Evolutionary conservation across 2,329 filamentous ascomycete species (phyloP).

Genomic region (Calonectria pseudoreteaudii): DNA sequence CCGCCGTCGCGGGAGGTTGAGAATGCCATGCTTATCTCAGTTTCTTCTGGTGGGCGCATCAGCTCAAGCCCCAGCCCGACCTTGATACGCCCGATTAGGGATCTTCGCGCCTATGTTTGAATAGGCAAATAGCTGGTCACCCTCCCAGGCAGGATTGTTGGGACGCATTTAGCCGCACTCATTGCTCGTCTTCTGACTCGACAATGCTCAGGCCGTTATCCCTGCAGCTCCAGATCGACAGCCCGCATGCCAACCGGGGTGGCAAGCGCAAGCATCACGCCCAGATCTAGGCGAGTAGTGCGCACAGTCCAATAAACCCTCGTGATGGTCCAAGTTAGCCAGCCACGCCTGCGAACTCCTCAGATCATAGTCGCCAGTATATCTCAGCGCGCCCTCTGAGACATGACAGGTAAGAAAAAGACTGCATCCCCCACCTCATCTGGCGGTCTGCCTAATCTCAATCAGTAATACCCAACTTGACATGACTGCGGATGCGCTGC

Average conservation of each 20-base stretch:
- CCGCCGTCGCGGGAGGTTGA: neutral
- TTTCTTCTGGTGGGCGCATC: neutral
- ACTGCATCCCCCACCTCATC: conserved; percentile 4
- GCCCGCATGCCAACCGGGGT: conserved; percentile 21
- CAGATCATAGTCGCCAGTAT: conserved; percentile 1
- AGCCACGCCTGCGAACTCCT: conserved; percentile 19
- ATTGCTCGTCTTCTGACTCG: conserved; percentile 9
- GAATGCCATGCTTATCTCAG: neutral
- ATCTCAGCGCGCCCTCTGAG: neutral
- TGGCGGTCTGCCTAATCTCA: conserved; percentile 4
- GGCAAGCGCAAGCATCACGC: conserved; percentile 20
- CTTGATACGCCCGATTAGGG: neutral
- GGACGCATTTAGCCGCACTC: conserved; percentile 13
- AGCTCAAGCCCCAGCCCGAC: neutral
- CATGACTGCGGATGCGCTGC: conserved; percentile 17
- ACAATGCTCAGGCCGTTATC: conserved; percentile 8
- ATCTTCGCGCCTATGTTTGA: conserved; percentile 1
- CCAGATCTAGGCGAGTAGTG: conserved; percentile 14
- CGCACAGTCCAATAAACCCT: conserved; percentile 22
- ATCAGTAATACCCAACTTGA: neutral
- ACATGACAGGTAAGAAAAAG: conserved; percentile 8
- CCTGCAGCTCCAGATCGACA: conserved; percentile 24
- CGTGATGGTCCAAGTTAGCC: conserved; percentile 9
- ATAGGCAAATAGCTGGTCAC: conserved; percentile 5
- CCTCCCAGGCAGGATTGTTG: neutral